Evolutionary conservation across 345 rosid species (phyloP), one percentile per base, ranked within the genome.

Genomic region (Murraya koenigii): DNA sequence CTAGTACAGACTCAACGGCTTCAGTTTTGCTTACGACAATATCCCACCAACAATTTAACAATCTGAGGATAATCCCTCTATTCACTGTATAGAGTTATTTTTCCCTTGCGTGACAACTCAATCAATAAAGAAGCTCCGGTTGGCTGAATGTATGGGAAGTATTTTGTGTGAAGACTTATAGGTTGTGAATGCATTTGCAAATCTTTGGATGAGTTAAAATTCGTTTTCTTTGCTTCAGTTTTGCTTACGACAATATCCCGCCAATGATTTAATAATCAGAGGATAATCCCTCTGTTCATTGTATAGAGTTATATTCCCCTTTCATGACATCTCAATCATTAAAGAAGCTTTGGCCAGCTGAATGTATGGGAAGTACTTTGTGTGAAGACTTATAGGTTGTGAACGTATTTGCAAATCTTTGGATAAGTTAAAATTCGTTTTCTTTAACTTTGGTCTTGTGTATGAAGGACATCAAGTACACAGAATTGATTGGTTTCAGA

Each of bases 51-150:
- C 70, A 2, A 28, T 44, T 44, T 15, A 25, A 52, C 64, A 75
- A 64, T 79, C 72, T 71, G 82, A 79, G 79, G 79, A 76, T 73
- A 72, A 52, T 59, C 69, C 76, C 59, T 41, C 74, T 66, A 44
- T 56, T 75, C 77, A 35, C 82, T 85, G 88, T 82, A 83, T 87
- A 82, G 93, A 90, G 87, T 83, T 71, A 19, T 3, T 39, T 80
- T 83, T 72, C 22, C 75, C 67, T 69, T 63, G 80, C 76, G 86
- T 80, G 86, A 80, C 61, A 28, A 58, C 32, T 77, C 59, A 26
- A 66, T 67, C 72, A 88, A 88, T 87, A 85, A 87, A 0, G 85
- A 76, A 82, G 85, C 79, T 85, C 80, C 83, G 75, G 70, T 26
- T 66, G 39, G 59, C 65, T 61, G 66, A 63, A 70, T 75, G 74